These are phyloP conservation scores for Capsicum baccatum DNA, from an alignment of 257 asterid genomes.

Conservation along the genomic window DNA sequence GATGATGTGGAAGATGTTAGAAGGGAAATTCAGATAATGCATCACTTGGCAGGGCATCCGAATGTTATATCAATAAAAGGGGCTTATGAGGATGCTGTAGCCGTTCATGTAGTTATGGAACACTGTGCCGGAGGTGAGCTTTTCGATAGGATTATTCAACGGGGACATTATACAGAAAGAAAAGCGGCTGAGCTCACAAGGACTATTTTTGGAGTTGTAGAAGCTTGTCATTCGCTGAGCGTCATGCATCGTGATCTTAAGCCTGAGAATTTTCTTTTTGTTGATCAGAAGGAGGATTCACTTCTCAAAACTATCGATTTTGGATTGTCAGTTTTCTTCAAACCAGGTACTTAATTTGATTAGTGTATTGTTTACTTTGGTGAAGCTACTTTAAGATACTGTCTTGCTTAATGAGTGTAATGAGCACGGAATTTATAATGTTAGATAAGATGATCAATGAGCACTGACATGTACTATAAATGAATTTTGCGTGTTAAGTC, in stretches of 20 bases:
- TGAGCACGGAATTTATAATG: background rate
- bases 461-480: background rate
- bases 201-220: slow-evolving; percentile 92
- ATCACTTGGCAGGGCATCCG: slow-evolving; percentile 87
- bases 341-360: slow-evolving; percentile 65
- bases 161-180: slow-evolving; percentile 93
- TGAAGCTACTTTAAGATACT: slow-evolving; percentile 1
- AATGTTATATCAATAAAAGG: slow-evolving; percentile 92
- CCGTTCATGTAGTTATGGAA: slow-evolving; percentile 96
- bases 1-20: slow-evolving; percentile 98
- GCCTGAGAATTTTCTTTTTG: slow-evolving; percentile 93
- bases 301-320: slow-evolving; percentile 92
- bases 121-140: slow-evolving; percentile 94
- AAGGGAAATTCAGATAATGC: slow-evolving; percentile 98
- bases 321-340: slow-evolving; percentile 90
- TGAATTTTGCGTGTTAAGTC: background rate
- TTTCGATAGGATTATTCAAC: slow-evolving; percentile 85
- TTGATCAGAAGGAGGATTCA: slow-evolving; percentile 85
- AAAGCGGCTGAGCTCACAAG: slow-evolving; percentile 97
- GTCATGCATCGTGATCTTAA: slow-evolving; percentile 99
- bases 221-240: slow-evolving; percentile 92
- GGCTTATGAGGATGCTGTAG: slow-evolving; percentile 85
- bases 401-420: background rate
- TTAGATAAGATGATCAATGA: background rate
- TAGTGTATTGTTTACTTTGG: background rate